Conservation (phyloP, 2,329 filamentous ascomycete genomes). For the Venturia oleaginea region DNA sequence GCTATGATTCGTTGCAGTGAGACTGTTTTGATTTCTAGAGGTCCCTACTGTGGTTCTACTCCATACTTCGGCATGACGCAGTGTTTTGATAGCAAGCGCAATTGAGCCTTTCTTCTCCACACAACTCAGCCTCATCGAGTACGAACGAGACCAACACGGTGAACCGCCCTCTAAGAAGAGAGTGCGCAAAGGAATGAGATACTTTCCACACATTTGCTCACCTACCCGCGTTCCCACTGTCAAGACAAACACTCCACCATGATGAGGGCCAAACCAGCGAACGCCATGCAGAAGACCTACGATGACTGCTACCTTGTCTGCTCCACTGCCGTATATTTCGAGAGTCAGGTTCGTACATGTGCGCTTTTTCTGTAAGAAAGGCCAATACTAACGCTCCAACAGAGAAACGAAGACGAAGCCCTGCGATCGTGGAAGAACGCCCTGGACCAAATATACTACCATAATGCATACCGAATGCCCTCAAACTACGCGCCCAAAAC, state of each 20-base stretch:
- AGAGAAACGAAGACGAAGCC: constrained; percentile 89
- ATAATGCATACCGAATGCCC: constrained; percentile 67
- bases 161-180: neutral
- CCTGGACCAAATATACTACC: constrained; percentile 79
- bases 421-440: constrained; percentile 83
- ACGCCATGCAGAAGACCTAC: constrained; percentile 90
- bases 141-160: neutral
- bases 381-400: constrained; percentile 5
- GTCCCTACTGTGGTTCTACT: neutral
- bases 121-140: neutral
- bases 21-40: neutral
- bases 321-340: constrained; percentile 93
- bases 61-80: neutral
- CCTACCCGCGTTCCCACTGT: neutral
- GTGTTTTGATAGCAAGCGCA: neutral
- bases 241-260: neutral
- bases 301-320: constrained; percentile 93
- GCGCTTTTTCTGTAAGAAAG: neutral
- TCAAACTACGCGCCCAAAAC: constrained; percentile 60
- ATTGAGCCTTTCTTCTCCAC: neutral
- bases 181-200: neutral
- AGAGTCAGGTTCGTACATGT: constrained; percentile 59
- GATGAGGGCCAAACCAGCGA: constrained; percentile 22
- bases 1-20: too few relatives aligned
- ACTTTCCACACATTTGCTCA: neutral